A percentile compares a stretch with the other conserved stretches of the same genome.
These are phyloP conservation scores for Candida tammaniensis DNA, from an alignment of 805 yeast species.

Conservation along the genomic window DNA sequence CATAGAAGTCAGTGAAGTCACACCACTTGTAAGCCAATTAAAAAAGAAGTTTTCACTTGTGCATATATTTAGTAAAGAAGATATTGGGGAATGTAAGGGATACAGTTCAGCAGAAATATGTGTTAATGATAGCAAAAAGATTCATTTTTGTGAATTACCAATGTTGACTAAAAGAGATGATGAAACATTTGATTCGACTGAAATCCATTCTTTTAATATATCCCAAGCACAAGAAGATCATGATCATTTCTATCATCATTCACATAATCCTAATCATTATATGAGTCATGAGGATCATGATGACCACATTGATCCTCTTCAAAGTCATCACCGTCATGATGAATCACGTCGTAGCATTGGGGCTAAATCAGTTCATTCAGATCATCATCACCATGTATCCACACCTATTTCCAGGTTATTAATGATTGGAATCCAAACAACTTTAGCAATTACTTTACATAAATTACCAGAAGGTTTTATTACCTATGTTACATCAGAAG, in stretches of 20 bases:
- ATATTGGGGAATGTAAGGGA: conserved; percentile 48
- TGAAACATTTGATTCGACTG: conserved; percentile 6
- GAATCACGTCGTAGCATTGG: conserved; percentile 16
- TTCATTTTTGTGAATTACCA: conserved; percentile 42
- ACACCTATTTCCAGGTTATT: conserved; percentile 77
- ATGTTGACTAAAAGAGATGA: conserved; percentile 4
- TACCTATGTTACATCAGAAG: conserved; percentile 76
- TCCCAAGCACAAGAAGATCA: too few species aligned
- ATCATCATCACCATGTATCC: conserved; percentile 78
- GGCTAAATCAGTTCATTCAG: conserved; percentile 15
- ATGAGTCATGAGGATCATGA: conserved; percentile 2
- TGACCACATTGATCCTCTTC: too few species aligned
- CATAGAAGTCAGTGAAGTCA: background rate
- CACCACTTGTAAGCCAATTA: conserved; percentile 2
- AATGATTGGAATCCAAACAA: conserved; percentile 87
- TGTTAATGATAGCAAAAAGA: conserved; percentile 11
- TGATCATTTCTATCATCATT: too few species aligned
- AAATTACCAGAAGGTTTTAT: conserved; percentile 95
- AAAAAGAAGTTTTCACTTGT: conserved; percentile 7
- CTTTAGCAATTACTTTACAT: conserved; percentile 82
- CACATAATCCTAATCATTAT: conserved; percentile 1
- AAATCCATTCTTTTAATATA: conserved; percentile 9
- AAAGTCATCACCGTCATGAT: conserved; percentile 9
- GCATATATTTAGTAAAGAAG: conserved; percentile 9
- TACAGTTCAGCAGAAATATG: conserved; percentile 42